Evolutionary conservation across 129 eudicot species (phyloP).

Genomic region (Erigeron canadensis): DNA sequence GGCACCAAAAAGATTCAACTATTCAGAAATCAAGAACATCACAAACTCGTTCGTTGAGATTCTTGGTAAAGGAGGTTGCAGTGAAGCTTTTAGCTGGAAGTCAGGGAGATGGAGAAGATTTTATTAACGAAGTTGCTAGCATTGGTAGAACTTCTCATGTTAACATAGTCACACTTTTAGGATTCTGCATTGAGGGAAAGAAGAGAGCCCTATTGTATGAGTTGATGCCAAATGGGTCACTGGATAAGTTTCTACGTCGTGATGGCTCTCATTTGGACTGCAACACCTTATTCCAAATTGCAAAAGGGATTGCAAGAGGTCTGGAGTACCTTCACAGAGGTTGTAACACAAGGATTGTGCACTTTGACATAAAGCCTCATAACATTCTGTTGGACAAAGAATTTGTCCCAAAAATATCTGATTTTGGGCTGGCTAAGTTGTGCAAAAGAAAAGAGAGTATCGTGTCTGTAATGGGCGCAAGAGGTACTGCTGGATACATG

Average conservation of each 20-base stretch:
- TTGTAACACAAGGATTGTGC: conserved; percentile 3
- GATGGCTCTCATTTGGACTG: neutral
- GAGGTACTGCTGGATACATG: neutral
- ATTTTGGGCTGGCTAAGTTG: conserved; percentile 1
- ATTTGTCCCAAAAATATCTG: neutral
- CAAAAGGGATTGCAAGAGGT: neutral
- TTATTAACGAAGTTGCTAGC: neutral
- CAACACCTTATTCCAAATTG: neutral
- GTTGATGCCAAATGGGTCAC: neutral
- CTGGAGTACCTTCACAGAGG: neutral
- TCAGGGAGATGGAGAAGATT: conserved; percentile 5
- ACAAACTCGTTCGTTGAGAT: neutral
- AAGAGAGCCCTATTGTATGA: neutral
- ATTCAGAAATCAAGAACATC: neutral
- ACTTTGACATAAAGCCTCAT: conserved; percentile 1
- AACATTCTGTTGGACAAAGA: neutral
- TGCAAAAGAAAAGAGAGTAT: neutral
- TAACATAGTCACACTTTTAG: neutral
- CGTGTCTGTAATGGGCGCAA: neutral
- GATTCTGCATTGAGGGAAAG: neutral
- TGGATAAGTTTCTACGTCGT: neutral
- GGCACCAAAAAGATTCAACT: neutral
- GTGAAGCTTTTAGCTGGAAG: neutral
- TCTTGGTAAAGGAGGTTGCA: neutral
- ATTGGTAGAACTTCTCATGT: conserved; percentile 1